Percentiles rank a stretch among this genome's conserved stretches.
phyloP scores from a whole-genome alignment of 257 asterid genomes.

The Penstemon davidsonii region DNA sequence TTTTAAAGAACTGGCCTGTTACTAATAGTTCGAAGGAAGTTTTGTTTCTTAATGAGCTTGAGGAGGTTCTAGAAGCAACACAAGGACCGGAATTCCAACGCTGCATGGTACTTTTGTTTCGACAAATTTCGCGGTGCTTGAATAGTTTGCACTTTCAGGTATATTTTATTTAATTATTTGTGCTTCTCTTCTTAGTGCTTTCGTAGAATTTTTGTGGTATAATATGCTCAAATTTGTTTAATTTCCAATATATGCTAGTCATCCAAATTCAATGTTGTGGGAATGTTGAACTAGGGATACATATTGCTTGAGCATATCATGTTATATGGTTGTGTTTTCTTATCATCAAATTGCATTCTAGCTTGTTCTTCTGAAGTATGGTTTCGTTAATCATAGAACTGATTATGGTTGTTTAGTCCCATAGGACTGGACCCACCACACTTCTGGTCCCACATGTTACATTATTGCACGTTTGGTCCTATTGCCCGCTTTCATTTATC shows the following conservation, averaged over 20 bases:
- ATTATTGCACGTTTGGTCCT: too few species aligned
- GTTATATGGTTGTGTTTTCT: not conserved
- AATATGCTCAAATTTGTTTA: not conserved
- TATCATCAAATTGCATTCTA: not conserved
- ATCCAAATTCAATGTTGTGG: not conserved
- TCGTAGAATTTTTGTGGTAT: not conserved
- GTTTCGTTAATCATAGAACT: too few species aligned
- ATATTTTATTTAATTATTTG: not conserved
- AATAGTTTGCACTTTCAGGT: conserved; percentile 45
- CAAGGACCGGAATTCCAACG: conserved; percentile 33
- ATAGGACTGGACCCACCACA: too few species aligned
- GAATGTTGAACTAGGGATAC: not conserved
- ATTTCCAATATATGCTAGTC: not conserved
- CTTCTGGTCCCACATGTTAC: too few species aligned
- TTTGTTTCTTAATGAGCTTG: conserved; percentile 41
- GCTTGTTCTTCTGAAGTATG: not conserved
- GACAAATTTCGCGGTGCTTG: conserved; percentile 34
- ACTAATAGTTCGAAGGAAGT: conserved; percentile 41
- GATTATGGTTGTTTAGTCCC: too few species aligned
- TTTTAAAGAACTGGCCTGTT: conserved; percentile 43
- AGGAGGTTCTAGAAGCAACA: conserved; percentile 40
- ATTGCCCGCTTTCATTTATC: too few species aligned
- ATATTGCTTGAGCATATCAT: not conserved
- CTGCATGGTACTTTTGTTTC: conserved; percentile 41
- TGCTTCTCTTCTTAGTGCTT: not conserved